These are phyloP conservation scores for Isatis lusitanica DNA, from an alignment of 441 rosid species.

Conservation along the genomic window DNA sequence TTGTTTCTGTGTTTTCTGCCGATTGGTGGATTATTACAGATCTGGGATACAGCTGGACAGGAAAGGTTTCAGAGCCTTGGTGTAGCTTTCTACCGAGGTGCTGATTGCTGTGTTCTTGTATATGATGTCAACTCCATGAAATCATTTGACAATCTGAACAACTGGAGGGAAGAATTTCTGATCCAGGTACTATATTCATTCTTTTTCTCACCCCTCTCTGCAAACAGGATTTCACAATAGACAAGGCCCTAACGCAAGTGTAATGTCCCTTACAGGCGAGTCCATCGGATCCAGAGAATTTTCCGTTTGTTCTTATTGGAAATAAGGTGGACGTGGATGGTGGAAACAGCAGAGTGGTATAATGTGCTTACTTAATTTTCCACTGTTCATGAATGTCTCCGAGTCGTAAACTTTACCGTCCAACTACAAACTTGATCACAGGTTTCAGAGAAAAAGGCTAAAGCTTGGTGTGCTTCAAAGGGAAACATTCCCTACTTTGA, in stretches of 20 bases:
- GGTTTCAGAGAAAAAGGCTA: conserved; percentile 96
- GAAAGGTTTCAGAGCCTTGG: conserved; percentile 87
- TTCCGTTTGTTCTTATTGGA: conserved; percentile 74
- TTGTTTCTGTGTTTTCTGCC: conserved; percentile 5
- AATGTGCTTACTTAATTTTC: background rate
- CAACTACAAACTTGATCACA: conserved; percentile 21
- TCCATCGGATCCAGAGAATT: conserved; percentile 80
- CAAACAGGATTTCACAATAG: background rate
- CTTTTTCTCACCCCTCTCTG: background rate
- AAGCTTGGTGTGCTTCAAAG: conserved; percentile 97
- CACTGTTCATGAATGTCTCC: background rate
- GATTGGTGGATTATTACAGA: conserved; percentile 40
- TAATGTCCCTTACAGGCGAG: conserved; percentile 55
- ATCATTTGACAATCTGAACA: conserved; percentile 75
- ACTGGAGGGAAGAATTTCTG: conserved; percentile 81
- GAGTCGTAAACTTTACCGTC: background rate
- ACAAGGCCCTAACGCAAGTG: background rate
- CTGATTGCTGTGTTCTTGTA: conserved; percentile 83
- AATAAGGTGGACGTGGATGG: conserved; percentile 75
- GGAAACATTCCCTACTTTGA: conserved; percentile 98
- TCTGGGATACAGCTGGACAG: conserved; percentile 91
- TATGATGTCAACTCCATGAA: conserved; percentile 78
- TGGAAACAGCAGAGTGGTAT: conserved; percentile 80
- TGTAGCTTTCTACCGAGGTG: conserved; percentile 78
- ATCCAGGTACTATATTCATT: conserved; percentile 53